Evolutionary conservation across 495 filamentous ascomycete genomes (phyloP).

Genomic region (Penicillium psychrofluorescens): DNA sequence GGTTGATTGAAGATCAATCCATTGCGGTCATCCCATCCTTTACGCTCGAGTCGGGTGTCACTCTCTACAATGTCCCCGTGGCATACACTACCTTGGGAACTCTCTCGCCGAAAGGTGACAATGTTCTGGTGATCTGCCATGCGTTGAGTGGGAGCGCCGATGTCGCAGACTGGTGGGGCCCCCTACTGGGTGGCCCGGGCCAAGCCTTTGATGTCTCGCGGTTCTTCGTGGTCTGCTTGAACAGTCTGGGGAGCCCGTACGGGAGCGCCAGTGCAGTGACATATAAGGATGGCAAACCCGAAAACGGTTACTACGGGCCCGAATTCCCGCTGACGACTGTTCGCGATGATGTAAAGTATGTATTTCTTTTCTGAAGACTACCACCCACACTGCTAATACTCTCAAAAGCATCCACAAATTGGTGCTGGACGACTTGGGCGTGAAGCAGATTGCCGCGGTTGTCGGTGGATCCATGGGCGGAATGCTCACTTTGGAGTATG

Average conservation of each 20-base stretch:
- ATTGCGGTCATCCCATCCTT: slow-evolving; percentile 82
- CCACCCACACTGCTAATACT: slow-evolving; percentile 13
- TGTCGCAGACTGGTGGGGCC: slow-evolving; percentile 97
- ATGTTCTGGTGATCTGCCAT: slow-evolving; percentile 96
- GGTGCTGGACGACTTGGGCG: slow-evolving; percentile 81
- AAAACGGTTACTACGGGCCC: slow-evolving; percentile 76
- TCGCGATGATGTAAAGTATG: slow-evolving; percentile 88
- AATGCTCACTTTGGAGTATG: slow-evolving; percentile 95
- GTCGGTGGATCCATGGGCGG: slow-evolving; percentile 98
- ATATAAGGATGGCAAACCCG: slow-evolving; percentile 67
- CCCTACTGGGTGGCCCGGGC: slow-evolving; percentile 79
- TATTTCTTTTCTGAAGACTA: not conserved
- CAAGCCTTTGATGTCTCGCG: slow-evolving; percentile 86
- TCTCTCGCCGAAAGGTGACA: slow-evolving; percentile 69
- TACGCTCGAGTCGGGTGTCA: slow-evolving; percentile 88
- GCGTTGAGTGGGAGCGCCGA: slow-evolving; percentile 93
- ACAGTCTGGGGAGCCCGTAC: slow-evolving; percentile 94
- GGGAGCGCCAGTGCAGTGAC: slow-evolving; percentile 95
- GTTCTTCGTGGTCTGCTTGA: slow-evolving; percentile 93
- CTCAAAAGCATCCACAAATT: slow-evolving; percentile 72
- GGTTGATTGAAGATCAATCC: slow-evolving; percentile 77
- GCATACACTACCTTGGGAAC: slow-evolving; percentile 84
- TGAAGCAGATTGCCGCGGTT: slow-evolving; percentile 78
- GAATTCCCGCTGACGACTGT: slow-evolving; percentile 96
- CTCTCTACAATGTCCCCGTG: slow-evolving; percentile 79